Base-by-base conservation (phyloP, 352 stramenopile species). In the Pythium biforme region DNA sequence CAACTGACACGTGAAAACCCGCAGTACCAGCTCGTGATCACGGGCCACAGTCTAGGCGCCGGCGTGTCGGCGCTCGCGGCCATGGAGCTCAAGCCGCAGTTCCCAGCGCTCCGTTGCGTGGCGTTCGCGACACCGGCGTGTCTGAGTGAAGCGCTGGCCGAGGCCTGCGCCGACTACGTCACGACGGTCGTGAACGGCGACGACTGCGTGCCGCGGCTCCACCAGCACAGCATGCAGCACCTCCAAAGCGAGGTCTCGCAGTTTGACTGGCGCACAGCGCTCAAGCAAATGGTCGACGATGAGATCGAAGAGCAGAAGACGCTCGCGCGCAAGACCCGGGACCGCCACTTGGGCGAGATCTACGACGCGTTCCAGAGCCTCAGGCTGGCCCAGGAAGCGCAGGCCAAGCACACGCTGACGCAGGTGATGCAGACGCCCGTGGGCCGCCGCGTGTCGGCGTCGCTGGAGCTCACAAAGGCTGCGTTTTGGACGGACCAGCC, bases 191-290 rank as follows among this genome's bases (percentile, higher is more conserved):
- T 95, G 31, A 83, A 90, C 37, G 83, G 83, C 22, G 88, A 92
- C 62, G 86, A 95, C 68, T 93, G 83, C 54, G 83, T 95, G 17
- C 86, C 86, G 11, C 81, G 86, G 17, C 66, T 93, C 37, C 85
- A 92, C 45, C 81, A 91, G 58, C 79, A 92, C 62, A 91, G 80
- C 46, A 70, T 95, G 29, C 40, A 83, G 9, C 68, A 76, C 23
- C 59, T 95, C 37, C 83, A 90, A 53, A 66, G 79, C 20, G 75
- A 93, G 57, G 79, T 95, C 29, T 71, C 66, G 4, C 57, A 52
- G 40, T 94, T 94, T 52, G 74, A 91, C 68, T 94, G 83, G 85
- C 68, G 79, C 34, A 56, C 71, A 4, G 70, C 69, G 31, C 68
- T 91, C 48, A 78, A 80, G 33, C 31, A 72, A 26, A 77, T 91